A percentile compares a stretch with the other conserved stretches of the same genome.
phyloP scores from a whole-genome alignment of 345 rosid genomes.

The Eucalyptus regnans region DNA sequence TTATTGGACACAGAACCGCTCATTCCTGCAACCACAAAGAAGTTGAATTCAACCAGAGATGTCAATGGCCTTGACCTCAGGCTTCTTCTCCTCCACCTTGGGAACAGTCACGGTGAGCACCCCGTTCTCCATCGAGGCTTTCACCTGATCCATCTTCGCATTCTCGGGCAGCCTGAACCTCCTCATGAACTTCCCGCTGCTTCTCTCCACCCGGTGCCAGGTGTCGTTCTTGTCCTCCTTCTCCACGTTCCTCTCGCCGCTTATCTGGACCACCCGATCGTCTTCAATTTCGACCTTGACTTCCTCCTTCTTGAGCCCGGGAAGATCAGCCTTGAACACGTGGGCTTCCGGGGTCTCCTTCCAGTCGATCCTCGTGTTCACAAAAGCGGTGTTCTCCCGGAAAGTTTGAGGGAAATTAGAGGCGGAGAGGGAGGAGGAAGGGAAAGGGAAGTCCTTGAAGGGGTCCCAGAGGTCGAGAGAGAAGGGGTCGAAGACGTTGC shows the following conservation, averaged over 20 bases:
- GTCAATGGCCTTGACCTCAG: conserved; percentile 1
- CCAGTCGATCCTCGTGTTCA: conserved; percentile 5
- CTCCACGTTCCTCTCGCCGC: conserved; percentile 9
- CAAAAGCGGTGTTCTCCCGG: not conserved
- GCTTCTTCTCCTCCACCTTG: conserved; percentile 2
- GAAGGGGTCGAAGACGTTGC: conserved; percentile 8
- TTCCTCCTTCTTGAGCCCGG: conserved; percentile 10
- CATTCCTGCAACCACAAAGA: not conserved
- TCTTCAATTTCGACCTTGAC: conserved; percentile 9
- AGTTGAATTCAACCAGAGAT: not conserved
- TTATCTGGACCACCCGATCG: conserved; percentile 6
- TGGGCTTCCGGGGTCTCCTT: conserved; percentile 13
- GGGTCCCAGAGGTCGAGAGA: conserved; percentile 15
- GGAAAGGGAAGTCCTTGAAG: not conserved
- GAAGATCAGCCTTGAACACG: conserved; percentile 9
- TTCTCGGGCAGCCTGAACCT: conserved; percentile 6
- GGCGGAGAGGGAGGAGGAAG: not conserved
- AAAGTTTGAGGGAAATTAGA: not conserved
- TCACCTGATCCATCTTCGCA: conserved; percentile 1
- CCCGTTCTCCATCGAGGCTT: conserved; percentile 9
- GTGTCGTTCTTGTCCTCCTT: conserved; percentile 10
- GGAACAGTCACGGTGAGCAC: conserved; percentile 8
- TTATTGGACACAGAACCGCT: not conserved
- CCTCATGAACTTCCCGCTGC: conserved; percentile 9
- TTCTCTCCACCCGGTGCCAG: conserved; percentile 12